Base-by-base conservation (phyloP, 768 basidiomycete species). In the Lactifluus echinatus region DNA sequence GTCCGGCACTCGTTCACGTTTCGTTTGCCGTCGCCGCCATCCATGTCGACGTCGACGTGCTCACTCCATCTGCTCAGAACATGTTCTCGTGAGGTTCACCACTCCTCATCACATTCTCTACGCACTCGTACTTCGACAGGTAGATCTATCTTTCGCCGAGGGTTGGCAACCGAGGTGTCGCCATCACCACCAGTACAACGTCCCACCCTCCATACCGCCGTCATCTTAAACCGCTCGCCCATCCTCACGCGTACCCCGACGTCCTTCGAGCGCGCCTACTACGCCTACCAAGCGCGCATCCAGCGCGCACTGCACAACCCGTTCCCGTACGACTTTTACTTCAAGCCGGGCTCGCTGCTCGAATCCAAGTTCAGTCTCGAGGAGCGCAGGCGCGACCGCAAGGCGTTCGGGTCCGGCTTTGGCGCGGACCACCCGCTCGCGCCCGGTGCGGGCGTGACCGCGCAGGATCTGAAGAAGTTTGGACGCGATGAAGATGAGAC, bases 321-420 rank as follows among this genome's bases (percentile, higher is more conserved):
- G 0, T 85, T 92, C 69, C 89, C 93, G 17, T 76, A 81, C 56
- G 85, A 93, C 46, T 92, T 95, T 72, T 97, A 94, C 74, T 95
- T 95, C 79, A 93, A 93, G 72, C 84, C 84, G 49, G 93, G 93
- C 8, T 89, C 93, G 0, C 76, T 89, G 15, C 79, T 93, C 29
- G 87, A 93, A 69, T 82, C 83, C 14, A 80, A 87, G 37, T 95
- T 92, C 71, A 83, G 77, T 47, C 70, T 81, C 49, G 87, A 93
- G 67, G 87, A 93, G 66, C 79, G 81, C 45, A 74, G 77, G 57
- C 79, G 88, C 49, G 91, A 93, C 65, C 73, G 75, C 37, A 74
- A 76, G 51, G 84, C 87, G 0, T 97, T 92, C 70, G 92, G 93
- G 0, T 73, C 76, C 0, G 73, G 70, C 3, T 82, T 89, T 63